Evolutionary conservation across 208 protist species (phyloP), one percentile per base, ranked within the genome.

Genomic region (Histomonas meleagridis): DNA sequence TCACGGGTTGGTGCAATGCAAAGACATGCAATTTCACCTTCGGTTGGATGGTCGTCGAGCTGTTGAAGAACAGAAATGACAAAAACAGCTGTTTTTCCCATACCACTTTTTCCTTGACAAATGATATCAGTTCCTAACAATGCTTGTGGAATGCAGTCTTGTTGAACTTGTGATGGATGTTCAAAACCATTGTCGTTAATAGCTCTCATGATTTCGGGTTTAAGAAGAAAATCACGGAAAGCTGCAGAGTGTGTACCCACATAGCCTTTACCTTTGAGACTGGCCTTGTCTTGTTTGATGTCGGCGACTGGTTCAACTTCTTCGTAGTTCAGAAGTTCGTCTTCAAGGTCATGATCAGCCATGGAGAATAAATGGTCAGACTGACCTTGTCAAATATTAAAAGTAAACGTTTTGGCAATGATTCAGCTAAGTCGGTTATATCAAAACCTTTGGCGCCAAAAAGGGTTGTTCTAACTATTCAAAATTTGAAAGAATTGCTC

Each of bases 31-130:
- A 96, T 96, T 92, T 95, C 93, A 69, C 95, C 94, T 93, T 96
- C 96, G 79, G 96, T 95, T 62, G 95, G 95, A n/a, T n/a, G n/a
- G n/a, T n/a, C n/a, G 92, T 97, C 96, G 26, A 99, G 91, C 95
- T 98, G 97, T 93, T 99, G 97, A 28, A 99, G 95, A 32, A 97
- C 96, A 46, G 97, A 95, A 76, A 99, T 95, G 48, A 99, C 98
- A 95, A 99, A 99, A 21, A 99, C 98, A 57, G 98, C 98, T 10
- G 98, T 99, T 96, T 99, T 99, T 76, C 98, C 98, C 98, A 99
- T 99, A 91, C 98, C 98, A n/a, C 97, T 97, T 62, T 94, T 93
- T 5, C 98, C 98, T 96, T 99, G 98, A 60, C 97, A 98, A 16
- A 99, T 94, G 38, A 99, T 96, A 93, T 99, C 98, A 0, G 94